Evolutionary conservation across 495 filamentous ascomycete genomes (phyloP).

Genomic region (Penicillium tannophilum): DNA sequence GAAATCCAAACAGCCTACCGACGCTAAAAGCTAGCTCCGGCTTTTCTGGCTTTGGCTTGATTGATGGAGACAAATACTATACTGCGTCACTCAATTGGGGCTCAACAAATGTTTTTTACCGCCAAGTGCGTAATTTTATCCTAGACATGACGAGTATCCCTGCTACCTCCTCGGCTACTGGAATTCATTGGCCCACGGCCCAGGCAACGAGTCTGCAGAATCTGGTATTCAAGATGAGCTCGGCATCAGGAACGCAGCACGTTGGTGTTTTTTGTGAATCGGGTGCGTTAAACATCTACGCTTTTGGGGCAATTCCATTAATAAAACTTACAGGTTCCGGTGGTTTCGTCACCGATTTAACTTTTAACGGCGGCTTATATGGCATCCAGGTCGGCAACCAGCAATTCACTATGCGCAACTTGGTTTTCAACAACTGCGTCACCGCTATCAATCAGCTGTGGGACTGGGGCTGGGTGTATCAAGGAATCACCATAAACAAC

Average conservation of each 20-base stretch:
- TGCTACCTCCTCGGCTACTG: not conserved
- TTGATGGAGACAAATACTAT: conserved; percentile 38
- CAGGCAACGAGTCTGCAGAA: conserved; percentile 50
- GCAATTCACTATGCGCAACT: conserved; percentile 54
- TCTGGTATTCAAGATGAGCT: conserved; percentile 51
- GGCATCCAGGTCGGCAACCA: conserved; percentile 54
- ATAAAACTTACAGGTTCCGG: conserved; percentile 29
- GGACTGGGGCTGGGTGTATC: conserved; percentile 55
- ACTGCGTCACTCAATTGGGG: conserved; percentile 1
- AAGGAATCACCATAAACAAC: conserved; percentile 1
- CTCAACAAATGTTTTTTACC: not conserved
- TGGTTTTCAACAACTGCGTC: conserved; percentile 50
- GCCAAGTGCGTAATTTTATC: not conserved
- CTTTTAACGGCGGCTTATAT: conserved; percentile 40
- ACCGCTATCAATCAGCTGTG: conserved; percentile 55
- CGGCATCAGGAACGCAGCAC: conserved; percentile 25
- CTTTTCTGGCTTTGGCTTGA: conserved; percentile 48
- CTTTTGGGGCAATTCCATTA: not conserved
- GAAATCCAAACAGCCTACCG: conserved; percentile 34
- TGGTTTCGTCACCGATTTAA: conserved; percentile 48
- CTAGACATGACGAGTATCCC: not conserved
- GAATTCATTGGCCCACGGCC: conserved; percentile 45
- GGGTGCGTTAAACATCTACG: not conserved
- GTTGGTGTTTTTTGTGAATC: conserved; percentile 45
- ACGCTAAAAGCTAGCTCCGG: conserved; percentile 25